Conservation (phyloP, 352 stramenopile species). For the Globisporangium middletonii region DNA sequence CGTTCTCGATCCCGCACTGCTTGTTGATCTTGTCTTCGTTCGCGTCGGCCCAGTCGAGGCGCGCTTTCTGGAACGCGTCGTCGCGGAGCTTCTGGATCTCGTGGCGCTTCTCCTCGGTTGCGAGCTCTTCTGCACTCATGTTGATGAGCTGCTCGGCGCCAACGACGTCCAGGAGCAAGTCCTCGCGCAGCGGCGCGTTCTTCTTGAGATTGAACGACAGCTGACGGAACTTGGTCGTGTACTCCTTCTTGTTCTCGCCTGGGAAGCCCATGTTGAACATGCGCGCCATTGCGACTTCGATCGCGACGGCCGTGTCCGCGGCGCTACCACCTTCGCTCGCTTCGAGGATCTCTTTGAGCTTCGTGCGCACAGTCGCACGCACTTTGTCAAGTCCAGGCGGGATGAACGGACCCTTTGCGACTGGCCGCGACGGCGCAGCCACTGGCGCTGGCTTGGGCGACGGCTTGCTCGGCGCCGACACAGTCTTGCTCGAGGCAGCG, state of each 20-base stretch:
- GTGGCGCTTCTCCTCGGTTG: constrained; percentile 80
- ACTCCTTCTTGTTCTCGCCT: constrained; percentile 84
- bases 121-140: constrained; percentile 84
- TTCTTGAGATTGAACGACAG: constrained; percentile 91
- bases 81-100: constrained; percentile 81
- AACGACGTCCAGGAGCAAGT: constrained; percentile 64
- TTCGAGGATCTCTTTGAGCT: constrained; percentile 73
- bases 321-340: constrained; percentile 39
- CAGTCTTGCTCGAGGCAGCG: constrained; percentile 2
- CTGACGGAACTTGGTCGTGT: constrained; percentile 84
- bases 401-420: constrained; percentile 36
- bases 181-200: constrained; percentile 72
- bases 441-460: constrained; percentile 2
- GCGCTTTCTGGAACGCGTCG: constrained; percentile 79
- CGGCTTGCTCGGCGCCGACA: constrained; percentile 19
- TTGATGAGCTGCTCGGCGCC: constrained; percentile 68
- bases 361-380: constrained; percentile 69
- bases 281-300: constrained; percentile 75
- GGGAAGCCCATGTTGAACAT: constrained; percentile 62
- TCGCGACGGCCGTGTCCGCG: constrained; percentile 47
- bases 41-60: constrained; percentile 85
- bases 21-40: constrained; percentile 92
- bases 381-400: constrained; percentile 67
- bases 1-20: constrained; percentile 75
- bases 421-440: background rate